A percentile compares a stretch with the other conserved stretches of the same genome.
phyloP scores from a whole-genome alignment of 2,329 filamentous ascomycete genomes.

The Aulographum hederae region DNA sequence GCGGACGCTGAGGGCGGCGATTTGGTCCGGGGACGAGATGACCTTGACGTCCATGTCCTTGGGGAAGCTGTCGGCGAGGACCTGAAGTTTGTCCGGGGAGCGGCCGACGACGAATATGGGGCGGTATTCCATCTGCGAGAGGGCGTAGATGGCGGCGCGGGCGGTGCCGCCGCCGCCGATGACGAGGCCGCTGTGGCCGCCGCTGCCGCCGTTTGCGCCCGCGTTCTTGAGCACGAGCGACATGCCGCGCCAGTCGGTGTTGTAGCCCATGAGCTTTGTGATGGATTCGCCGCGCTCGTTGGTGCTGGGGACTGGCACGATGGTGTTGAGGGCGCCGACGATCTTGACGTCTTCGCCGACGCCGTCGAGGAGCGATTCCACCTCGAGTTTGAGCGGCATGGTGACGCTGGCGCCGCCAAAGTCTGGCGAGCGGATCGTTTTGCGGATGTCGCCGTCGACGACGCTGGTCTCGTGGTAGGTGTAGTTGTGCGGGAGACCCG shows the following conservation, averaged over 20 bases:
- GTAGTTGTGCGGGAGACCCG: conserved; percentile 77
- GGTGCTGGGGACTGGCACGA: conserved; percentile 40
- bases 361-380: conserved; percentile 65
- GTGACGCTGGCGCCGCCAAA: conserved; percentile 94
- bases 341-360: conserved; percentile 59
- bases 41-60: conserved; percentile 49
- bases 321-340: conserved; percentile 91
- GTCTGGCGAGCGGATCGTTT: conserved; percentile 47
- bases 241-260: conserved; percentile 95
- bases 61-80: conserved; percentile 57
- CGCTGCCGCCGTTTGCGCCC: conserved; percentile 31
- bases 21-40: conserved; percentile 35
- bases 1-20: conserved; percentile 26
- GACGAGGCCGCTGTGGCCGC: conserved; percentile 48
- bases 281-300: conserved; percentile 21
- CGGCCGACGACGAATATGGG: conserved; percentile 81
- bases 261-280: conserved; percentile 56
- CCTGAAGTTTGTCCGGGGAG: conserved; percentile 46
- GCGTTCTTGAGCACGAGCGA: conserved; percentile 55
- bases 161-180: conserved; percentile 86
- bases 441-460: conserved; percentile 37
- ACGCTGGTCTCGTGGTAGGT: conserved; percentile 53
- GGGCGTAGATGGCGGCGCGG: conserved; percentile 74
- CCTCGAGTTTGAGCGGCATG: conserved; percentile 81
- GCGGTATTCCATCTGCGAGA: conserved; percentile 65